A percentile compares a stretch with the other conserved stretches of the same genome.
phyloP scores from a whole-genome alignment of 768 basidiomycete species.

The Termitomyces sp. region DNA sequence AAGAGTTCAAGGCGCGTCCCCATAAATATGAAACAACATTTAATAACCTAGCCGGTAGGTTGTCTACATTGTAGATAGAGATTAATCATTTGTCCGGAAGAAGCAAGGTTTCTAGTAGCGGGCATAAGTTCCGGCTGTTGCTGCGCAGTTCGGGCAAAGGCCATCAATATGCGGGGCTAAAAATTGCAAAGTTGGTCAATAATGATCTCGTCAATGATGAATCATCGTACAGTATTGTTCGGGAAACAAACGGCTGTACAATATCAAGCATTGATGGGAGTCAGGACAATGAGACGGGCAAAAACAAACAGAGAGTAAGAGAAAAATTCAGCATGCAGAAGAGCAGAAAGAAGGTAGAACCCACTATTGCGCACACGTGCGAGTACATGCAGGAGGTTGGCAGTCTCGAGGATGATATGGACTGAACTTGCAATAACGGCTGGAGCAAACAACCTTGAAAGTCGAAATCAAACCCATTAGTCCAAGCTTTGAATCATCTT shows the following conservation, averaged over 20 bases:
- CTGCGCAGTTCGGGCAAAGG: slow-evolving; percentile 35
- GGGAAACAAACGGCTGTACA: slow-evolving; percentile 35
- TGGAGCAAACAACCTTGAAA: slow-evolving; percentile 9
- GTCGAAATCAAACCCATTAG: neutral
- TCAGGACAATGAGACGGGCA: neutral
- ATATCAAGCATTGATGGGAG: neutral
- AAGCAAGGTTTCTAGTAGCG: slow-evolving; percentile 1
- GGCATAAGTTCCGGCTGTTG: slow-evolving; percentile 3
- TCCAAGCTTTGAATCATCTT: neutral
- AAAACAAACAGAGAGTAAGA: neutral
- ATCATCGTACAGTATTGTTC: slow-evolving; percentile 39
- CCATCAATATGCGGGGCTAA: slow-evolving; percentile 40
- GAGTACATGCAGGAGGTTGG: slow-evolving; percentile 34
- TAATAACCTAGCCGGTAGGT: neutral
- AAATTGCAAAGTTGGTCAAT: neutral
- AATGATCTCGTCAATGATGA: neutral
- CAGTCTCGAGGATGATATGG: slow-evolving; percentile 44
- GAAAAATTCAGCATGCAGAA: neutral
- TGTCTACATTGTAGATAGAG: neutral
- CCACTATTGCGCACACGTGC: slow-evolving; percentile 42
- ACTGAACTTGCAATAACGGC: slow-evolving; percentile 44
- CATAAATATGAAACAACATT: neutral
- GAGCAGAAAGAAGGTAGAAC: slow-evolving; percentile 3
- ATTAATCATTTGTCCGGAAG: neutral
- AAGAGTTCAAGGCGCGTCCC: neutral